Base-by-base conservation (phyloP, 2,329 filamentous ascomycete genomes). In the Hymenoscyphus occultus region DNA sequence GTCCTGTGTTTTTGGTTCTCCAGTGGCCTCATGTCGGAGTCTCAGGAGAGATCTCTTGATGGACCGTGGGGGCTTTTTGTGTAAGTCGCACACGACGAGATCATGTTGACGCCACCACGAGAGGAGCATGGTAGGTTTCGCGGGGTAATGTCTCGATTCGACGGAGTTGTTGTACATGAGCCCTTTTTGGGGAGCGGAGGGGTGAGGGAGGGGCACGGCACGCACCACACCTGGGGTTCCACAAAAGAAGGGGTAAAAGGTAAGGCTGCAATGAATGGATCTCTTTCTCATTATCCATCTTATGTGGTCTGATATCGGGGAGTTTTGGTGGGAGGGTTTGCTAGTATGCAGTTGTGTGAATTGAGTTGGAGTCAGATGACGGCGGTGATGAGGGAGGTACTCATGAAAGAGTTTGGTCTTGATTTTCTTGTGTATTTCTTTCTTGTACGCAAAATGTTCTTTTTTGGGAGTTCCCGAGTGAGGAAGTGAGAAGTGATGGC, bases 291-390 rank as follows among this genome's bases (percentile, higher is more conserved):
- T 48, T 48, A 9, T 7, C 19, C 9, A n/a, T 12, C 22, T 22
- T 51, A 51, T 22, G 19, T 51, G 45, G 45, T 28, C 45, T 51
- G 45, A 51, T 51, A 51, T 51, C 45, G 45, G 45, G 45, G 45
- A 51, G 12, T 22, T 51, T 28, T 22, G 19, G 19, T 51, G 45
- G n/a, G n/a, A 28, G 45, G 12, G 22, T n/a, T 19, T 51, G 35
- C 9, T 51, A 51, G 19, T 51, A n/a, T 51, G n/a, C 45, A 10
- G n/a, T 19, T 19, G 45, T 22, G 19, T 9, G n/a, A 19, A n/a
- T 48, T 19, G 16, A 19, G 10, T n/a, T 9, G 45, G n/a, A n/a
- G 45, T 48, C 45, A 19, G 45, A 22, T 48, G 45, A 51, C 22
- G 45, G n/a, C 9, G 45, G 22, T 7, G 19, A 51, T 51, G 45